phyloP scores from a whole-genome alignment of 768 basidiomycete genomes.

The Holtermanniella nyarrowii region DNA sequence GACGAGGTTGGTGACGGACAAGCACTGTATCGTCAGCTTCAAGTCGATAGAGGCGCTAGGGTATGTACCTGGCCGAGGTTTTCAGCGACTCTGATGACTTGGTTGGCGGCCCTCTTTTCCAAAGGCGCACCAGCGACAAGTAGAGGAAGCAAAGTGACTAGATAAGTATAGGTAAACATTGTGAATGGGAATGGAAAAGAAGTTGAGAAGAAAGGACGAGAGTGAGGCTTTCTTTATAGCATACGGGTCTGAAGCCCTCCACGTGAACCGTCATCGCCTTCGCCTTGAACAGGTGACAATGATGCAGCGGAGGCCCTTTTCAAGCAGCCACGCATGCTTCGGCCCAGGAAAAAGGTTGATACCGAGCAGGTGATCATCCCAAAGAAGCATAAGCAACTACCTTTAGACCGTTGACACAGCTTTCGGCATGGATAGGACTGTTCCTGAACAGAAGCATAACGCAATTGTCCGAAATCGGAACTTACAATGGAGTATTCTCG shows the following conservation, averaged over 20 bases:
- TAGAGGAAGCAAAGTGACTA: not conserved
- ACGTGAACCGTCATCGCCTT: too few species aligned
- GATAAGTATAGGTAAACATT: not conserved
- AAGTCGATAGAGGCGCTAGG: not conserved
- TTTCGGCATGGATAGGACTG: too few species aligned
- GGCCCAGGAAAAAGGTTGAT: too few species aligned
- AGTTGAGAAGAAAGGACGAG: not conserved
- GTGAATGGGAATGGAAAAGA: not conserved
- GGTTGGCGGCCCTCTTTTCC: not conserved
- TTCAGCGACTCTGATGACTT: not conserved
- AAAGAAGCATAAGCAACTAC: too few species aligned
- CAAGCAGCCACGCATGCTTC: not conserved
- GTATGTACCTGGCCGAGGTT: not conserved
- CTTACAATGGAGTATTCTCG: too few species aligned
- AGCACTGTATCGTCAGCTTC: not conserved
- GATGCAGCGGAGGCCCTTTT: not conserved
- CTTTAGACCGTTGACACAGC: too few species aligned
- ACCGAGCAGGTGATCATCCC: too few species aligned
- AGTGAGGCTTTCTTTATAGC: not conserved
- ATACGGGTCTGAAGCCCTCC: too few species aligned
- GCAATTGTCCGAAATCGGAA: too few species aligned
- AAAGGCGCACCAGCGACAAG: not conserved
- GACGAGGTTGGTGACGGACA: not conserved
- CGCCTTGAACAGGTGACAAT: too few species aligned
- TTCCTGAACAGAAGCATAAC: too few species aligned